Evolutionary conservation across 2,329 filamentous ascomycete species (phyloP).

Genomic region (Podosphaera xanthii): DNA sequence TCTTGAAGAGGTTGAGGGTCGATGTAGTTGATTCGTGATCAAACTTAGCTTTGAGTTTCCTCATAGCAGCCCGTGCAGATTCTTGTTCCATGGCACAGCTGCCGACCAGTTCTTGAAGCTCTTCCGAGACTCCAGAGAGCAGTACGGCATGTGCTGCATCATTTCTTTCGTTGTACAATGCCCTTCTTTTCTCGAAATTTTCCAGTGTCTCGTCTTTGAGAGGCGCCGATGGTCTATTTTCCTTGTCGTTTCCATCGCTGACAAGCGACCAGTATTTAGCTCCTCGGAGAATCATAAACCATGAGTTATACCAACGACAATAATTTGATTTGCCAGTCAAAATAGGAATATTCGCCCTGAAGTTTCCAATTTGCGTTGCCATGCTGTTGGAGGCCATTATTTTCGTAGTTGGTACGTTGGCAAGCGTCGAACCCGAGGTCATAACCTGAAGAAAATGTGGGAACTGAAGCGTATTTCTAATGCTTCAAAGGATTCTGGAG

Average conservation of each 20-base stretch:
- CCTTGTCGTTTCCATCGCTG: background rate
- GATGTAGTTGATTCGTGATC: background rate
- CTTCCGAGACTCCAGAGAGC: background rate
- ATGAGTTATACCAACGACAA: background rate
- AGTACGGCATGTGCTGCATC: background rate
- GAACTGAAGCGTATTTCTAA: too few relatives aligned
- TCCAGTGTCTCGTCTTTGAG: background rate
- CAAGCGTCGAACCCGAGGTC: too few relatives aligned
- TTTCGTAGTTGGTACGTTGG: too few relatives aligned
- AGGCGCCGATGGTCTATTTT: background rate
- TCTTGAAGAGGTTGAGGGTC: background rate
- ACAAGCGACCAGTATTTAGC: background rate
- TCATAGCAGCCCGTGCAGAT: background rate
- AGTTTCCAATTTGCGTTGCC: background rate
- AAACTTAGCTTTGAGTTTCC: background rate
- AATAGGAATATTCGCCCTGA: background rate
- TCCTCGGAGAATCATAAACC: background rate
- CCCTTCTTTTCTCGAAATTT: background rate
- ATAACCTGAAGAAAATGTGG: too few relatives aligned
- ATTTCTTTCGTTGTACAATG: background rate
- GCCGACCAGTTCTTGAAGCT: background rate
- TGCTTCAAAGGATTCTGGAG: too few relatives aligned
- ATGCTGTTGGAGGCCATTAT: too few relatives aligned
- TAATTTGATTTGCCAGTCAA: background rate
- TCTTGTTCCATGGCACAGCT: background rate